Percentiles rank a stretch among this genome's conserved stretches.
These are phyloP conservation scores for Eimeria praecox DNA, from an alignment of 169 alveolate genomes.

Conservation along the genomic window DNA sequence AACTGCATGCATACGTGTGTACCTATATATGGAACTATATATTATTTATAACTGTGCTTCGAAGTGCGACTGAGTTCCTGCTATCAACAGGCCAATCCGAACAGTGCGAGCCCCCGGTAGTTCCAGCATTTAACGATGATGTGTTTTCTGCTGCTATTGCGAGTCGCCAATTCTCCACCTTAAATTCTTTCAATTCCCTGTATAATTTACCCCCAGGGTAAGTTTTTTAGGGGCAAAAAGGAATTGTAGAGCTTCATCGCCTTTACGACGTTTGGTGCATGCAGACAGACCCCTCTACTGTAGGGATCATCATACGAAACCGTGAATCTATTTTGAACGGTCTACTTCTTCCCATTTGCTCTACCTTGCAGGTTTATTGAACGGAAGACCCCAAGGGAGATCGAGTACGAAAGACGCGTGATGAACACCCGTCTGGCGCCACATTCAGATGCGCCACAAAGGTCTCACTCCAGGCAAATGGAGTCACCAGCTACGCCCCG, in stretches of 20 bases:
- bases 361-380: not conserved
- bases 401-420: conserved; percentile 38
- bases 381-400: conserved; percentile 27
- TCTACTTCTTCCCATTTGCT: not conserved
- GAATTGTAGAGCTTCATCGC: no score
- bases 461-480: not conserved
- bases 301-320: no score
- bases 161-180: not conserved
- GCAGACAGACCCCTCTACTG: no score
- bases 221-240: not conserved
- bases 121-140: not conserved
- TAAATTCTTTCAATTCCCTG: conserved; percentile 25
- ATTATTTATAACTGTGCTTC: no score
- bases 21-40: no score
- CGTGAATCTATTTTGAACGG: no score
- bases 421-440: conserved; percentile 21
- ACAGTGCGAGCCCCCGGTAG: not conserved
- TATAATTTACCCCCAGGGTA: conserved; percentile 31
- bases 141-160: not conserved
- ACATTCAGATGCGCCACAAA: not conserved
- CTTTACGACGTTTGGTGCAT: no score
- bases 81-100: no score
- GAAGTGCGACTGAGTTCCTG: no score
- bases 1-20: not conserved
- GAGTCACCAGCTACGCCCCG: not conserved